Conservation (phyloP, 306 rosid species). For the Pterocarpus macrocarpus region DNA sequence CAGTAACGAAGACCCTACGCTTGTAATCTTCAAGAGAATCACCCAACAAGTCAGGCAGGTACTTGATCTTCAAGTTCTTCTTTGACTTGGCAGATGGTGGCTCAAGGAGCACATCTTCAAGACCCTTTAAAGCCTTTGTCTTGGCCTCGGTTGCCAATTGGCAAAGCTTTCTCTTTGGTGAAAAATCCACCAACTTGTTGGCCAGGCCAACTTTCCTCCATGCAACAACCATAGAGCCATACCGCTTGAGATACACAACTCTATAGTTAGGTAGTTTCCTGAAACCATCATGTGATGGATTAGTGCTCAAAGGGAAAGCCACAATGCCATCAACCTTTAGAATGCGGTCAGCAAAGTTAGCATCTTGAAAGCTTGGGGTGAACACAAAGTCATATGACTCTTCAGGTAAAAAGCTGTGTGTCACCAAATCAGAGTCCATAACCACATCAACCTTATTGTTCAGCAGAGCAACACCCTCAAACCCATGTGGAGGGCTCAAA, state of each 20-base stretch:
- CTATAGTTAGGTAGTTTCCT: slow-evolving; percentile 55
- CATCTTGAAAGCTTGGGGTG: slow-evolving; percentile 44
- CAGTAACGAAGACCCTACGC: slow-evolving; percentile 56
- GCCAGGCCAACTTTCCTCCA: slow-evolving; percentile 52
- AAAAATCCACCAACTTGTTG: slow-evolving; percentile 24
- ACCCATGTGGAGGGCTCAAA: slow-evolving; percentile 45
- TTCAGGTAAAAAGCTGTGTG: slow-evolving; percentile 48
- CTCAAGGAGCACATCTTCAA: slow-evolving; percentile 67
- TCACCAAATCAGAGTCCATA: slow-evolving; percentile 53
- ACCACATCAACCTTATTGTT: slow-evolving; percentile 46
- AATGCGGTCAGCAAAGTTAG: slow-evolving; percentile 60
- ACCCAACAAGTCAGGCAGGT: slow-evolving; percentile 65
- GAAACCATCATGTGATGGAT: slow-evolving; percentile 45
- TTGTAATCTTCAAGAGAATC: slow-evolving; percentile 57
- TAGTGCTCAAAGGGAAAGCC: slow-evolving; percentile 57
- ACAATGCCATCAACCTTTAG: slow-evolving; percentile 68
- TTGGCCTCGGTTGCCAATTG: slow-evolving; percentile 35
- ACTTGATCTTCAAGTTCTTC: slow-evolving; percentile 62
- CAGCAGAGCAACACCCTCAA: slow-evolving; percentile 19
- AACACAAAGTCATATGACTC: slow-evolving; percentile 69
- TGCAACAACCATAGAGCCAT: slow-evolving; percentile 59
- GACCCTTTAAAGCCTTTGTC: slow-evolving; percentile 45
- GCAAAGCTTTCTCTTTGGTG: slow-evolving; percentile 57
- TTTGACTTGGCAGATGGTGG: slow-evolving; percentile 47
- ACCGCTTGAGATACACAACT: slow-evolving; percentile 56